Conservation (phyloP, 345 rosid genomes). For the Ailanthus altissimus region DNA sequence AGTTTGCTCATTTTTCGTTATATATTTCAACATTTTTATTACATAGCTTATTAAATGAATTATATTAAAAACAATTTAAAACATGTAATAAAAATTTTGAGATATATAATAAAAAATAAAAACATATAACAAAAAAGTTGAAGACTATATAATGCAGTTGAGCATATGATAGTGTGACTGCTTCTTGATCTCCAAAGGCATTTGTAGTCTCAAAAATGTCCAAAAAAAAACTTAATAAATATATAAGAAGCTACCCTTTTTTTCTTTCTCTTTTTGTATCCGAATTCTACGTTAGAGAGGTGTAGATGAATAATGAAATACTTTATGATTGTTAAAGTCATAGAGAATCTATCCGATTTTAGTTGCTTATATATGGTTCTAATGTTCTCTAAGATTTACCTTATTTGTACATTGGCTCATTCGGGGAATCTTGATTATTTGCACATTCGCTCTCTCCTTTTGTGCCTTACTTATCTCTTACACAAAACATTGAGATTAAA, state of each 20-base stretch:
- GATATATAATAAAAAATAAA: too few relatives aligned
- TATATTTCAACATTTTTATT: too few relatives aligned
- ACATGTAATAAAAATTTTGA: too few relatives aligned
- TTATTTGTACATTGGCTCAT: background rate
- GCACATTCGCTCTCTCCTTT: background rate
- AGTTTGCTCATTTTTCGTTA: too few relatives aligned
- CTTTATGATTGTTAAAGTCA: background rate
- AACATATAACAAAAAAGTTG: too few relatives aligned
- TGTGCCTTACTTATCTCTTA: background rate
- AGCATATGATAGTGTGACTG: too few relatives aligned
- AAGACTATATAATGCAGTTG: too few relatives aligned
- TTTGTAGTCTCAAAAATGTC: background rate
- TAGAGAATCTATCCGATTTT: conserved; percentile 15
- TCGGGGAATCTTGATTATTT: conserved; percentile 8
- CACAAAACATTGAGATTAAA: background rate
- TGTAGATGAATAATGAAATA: background rate
- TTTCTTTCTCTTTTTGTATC: background rate
- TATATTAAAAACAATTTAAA: too few relatives aligned
- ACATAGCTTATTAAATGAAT: too few relatives aligned
- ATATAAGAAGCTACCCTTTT: background rate
- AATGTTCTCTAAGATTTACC: background rate
- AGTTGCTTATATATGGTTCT: conserved; percentile 6
- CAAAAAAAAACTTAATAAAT: too few relatives aligned
- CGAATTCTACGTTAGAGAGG: background rate
- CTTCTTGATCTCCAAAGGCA: too few relatives aligned